Base-by-base conservation (phyloP, 305 asterid species). In the Rubia peregrina region DNA sequence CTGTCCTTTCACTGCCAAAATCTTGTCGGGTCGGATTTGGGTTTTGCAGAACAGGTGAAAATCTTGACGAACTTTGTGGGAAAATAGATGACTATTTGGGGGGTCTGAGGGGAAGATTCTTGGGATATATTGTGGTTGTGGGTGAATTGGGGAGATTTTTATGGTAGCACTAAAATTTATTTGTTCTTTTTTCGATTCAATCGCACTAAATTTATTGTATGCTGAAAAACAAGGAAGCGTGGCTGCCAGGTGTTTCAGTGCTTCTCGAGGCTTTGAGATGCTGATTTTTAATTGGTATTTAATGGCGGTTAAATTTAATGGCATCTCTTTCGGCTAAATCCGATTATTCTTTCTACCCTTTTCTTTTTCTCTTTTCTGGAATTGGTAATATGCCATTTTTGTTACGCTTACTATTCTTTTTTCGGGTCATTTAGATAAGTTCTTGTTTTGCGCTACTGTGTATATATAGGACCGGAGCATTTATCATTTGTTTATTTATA, bases 61-160 rank as follows among this genome's bases (percentile, higher is more conserved):
- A 26, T 7, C 21, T 14, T 21, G 19, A 46, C 38, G 19, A 24
- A 57, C 21, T 16, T 22, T n/a, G 33, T 24, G 24, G 33, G 9
- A 49, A 48, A 46, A 1, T 26, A 0, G 48, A 33, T 38, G 43
- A 41, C 17, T 61, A 51, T 42, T 41, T 17, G 59, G 22, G 51
- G 16, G 78, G 78, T 4, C 56, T 26, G 71, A 73, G 85, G 46
- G 59, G 59, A 76, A 88, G 89, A 88, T 88, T 86, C 88, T 71
- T 7, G 53, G 70, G 81, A 86, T 88, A 86, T 85, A 84, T 78
- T 84, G 81, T 8, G 44, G 67, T n/a, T n/a, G n/a, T n/a, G n/a
- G n/a, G 16, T 62, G n/a, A 62, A 62, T 33, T 51, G 48, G 46
- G 22, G 67, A 62, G 48, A 38, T 19, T 51, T 53, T 30, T 44